A percentile compares a stretch with the other conserved stretches of the same genome.
Conservation (phyloP, 176 grass and related monocot species). For the Oryza rufipogon region DNA sequence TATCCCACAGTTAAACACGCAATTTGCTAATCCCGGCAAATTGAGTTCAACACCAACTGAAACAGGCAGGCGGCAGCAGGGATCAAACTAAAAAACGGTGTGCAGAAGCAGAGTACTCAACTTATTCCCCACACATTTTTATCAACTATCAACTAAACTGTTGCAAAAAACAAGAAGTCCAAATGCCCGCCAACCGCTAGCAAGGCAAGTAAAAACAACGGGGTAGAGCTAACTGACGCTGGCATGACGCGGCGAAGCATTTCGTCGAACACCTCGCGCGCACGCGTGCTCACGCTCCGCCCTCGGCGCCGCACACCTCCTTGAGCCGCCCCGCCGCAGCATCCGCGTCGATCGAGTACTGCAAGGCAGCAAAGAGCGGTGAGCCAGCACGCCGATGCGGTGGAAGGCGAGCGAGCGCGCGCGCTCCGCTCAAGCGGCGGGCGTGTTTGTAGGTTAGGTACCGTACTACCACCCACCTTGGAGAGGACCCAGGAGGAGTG, state of each 20-base stretch:
- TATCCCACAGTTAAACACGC: not conserved
- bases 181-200: not conserved
- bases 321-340: conserved; percentile 55
- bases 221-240: not conserved
- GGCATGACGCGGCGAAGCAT: not conserved
- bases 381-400: not conserved
- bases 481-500: conserved; percentile 92
- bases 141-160: not conserved
- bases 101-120: not conserved
- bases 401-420: no score
- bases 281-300: not conserved
- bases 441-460: not conserved
- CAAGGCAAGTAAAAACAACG: not conserved
- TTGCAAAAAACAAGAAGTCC: not conserved
- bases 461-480: conserved; percentile 48
- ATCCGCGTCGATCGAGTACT: conserved; percentile 78
- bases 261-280: conserved; percentile 42
- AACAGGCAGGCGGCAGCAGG: not conserved
- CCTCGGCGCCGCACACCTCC: conserved; percentile 34
- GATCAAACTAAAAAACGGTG: no score
- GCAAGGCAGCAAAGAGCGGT: conserved; percentile 9
- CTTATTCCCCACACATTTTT: not conserved
- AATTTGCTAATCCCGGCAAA: not conserved
- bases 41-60: not conserved
- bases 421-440: not conserved